Conservation (phyloP, 768 basidiomycete species). For the Kwoniella botswanensis region DNA sequence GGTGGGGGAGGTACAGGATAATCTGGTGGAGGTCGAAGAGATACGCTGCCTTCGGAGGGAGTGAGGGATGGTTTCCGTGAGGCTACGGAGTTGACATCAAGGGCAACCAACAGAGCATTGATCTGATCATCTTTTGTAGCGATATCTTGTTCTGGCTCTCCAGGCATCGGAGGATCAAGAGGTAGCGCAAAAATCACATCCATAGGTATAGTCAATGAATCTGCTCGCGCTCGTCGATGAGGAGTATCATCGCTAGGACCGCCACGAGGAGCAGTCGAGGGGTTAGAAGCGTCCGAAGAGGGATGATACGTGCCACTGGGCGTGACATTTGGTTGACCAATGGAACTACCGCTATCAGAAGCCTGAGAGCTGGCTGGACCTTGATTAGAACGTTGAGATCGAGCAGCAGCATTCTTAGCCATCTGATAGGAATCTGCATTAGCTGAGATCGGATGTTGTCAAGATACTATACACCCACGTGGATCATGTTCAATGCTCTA, state of each 20-base stretch:
- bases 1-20: conserved; percentile 8
- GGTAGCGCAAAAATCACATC: conserved; percentile 5
- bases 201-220: conserved; percentile 31
- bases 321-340: conserved; percentile 7
- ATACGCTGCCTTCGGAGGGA: not conserved
- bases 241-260: conserved; percentile 20
- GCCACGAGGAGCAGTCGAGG: conserved; percentile 9
- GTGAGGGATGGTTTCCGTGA: conserved; percentile 2
- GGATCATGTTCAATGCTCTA: conserved; percentile 64
- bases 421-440: conserved; percentile 15
- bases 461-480: conserved; percentile 28
- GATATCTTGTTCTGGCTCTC: not conserved
- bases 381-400: conserved; percentile 27
- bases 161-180: not conserved
- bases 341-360: conserved; percentile 8
- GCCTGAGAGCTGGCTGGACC: conserved; percentile 26
- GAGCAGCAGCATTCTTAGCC: conserved; percentile 25
- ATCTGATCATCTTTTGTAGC: conserved; percentile 12
- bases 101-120: conserved; percentile 26
- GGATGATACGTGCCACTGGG: conserved; percentile 9
- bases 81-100: conserved; percentile 10
- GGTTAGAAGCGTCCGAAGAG: conserved; percentile 1
- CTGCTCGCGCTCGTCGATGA: conserved; percentile 36
- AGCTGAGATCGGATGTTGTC: no score
- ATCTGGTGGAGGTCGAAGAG: conserved; percentile 5